Evolutionary conservation across 768 basidiomycete species (phyloP), one percentile per base, ranked within the genome.

Genomic region (Trametes sanguinea): DNA sequence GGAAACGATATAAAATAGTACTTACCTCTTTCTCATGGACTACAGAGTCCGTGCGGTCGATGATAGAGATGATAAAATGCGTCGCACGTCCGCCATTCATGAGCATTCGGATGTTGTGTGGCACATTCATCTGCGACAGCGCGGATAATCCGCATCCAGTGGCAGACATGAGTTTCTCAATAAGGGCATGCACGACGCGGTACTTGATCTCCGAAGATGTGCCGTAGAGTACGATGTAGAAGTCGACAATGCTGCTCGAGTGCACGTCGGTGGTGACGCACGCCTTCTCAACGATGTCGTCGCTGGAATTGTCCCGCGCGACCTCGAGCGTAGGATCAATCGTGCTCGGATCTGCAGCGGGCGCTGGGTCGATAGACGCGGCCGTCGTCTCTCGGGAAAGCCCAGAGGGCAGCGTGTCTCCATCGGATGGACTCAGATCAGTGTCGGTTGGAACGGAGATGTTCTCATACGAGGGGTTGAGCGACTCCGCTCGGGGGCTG

Each of bases 151-250:
- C 63, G 50, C 63, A 60, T 10, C 59, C 73, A 37, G 74, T 73
- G 57, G 76, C 78, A 63, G 69, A 68, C 29, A 77, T 78, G 51
- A 80, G 80, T 73, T 84, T 88, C 72, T 80, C 79, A 68, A 90
- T 71, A 37, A 92, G 76, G 64, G 73, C 77, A 65, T 84, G 78
- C 67, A 87, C 78, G 67, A 90, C 80, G 42, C 78, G 74, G 85
- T 85, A 85, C 73, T 88, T 87, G 76, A 77, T 76, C 63, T 77
- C 62, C 50, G 85, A 79, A 40, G 86, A 79, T 57, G 77, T 73
- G 32, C 89, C 89, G 72, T 90, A 90, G n/a, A 92, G 77, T 51
- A 84, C 76, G 65, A 92, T 78, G 69, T 85, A 82, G 66, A 89
- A 80, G 65, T 81, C 80, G 63, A 76, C 68, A 50, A 74, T 74